phyloP scores from a whole-genome alignment of 306 rosid species.

The Parietaria judaica region DNA sequence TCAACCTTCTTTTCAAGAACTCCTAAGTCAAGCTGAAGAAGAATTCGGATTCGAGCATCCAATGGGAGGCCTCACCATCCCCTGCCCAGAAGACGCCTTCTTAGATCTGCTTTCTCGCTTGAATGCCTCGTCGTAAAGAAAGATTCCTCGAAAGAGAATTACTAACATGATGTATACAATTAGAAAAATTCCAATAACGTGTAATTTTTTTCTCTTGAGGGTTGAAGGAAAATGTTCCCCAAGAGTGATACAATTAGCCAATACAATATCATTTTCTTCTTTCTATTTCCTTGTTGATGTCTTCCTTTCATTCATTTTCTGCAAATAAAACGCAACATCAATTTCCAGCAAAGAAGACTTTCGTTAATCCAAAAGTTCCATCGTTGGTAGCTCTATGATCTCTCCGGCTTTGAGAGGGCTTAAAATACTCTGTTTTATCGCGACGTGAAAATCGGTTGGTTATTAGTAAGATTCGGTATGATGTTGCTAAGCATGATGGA shows the following conservation, averaged over 20 bases:
- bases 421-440: no score
- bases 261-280: no score
- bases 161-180: background rate
- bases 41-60: background rate
- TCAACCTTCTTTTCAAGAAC: background rate
- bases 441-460: no score
- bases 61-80: background rate
- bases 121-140: background rate
- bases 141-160: background rate
- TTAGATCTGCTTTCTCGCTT: background rate
- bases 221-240: background rate
- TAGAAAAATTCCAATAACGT: background rate
- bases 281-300: no score
- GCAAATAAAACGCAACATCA: no score
- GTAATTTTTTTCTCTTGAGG: background rate
- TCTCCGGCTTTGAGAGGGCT: no score
- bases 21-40: background rate
- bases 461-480: no score
- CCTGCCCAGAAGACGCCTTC: background rate
- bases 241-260: background rate
- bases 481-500: no score
- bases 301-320: no score
- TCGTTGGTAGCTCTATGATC: no score
- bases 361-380: no score
- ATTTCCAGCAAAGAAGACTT: no score